Percentiles rank a stretch among this genome's conserved stretches.
Conservation (phyloP, 2,329 filamentous ascomycete genomes). For the Aspergillus quadrilineatus region DNA sequence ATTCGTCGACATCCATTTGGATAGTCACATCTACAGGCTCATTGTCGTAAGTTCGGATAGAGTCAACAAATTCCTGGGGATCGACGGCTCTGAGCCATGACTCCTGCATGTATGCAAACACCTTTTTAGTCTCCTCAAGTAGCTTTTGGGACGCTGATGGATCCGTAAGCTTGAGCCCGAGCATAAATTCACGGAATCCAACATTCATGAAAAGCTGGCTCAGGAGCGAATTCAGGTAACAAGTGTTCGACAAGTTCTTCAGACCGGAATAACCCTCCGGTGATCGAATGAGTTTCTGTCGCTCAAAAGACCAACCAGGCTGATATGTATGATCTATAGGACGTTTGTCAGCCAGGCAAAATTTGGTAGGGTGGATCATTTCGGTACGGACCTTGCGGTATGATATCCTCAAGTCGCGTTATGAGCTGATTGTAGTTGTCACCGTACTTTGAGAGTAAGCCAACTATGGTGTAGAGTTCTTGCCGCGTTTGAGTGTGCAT, state of each 20-base stretch:
- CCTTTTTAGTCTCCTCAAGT: constrained; percentile 71
- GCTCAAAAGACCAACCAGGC: constrained; percentile 62
- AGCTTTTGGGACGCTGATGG: constrained; percentile 61
- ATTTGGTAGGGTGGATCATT: constrained; percentile 25
- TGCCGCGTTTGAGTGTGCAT: constrained; percentile 58
- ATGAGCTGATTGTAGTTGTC: constrained; percentile 54
- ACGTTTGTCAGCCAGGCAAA: constrained; percentile 25
- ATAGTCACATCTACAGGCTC: constrained; percentile 78
- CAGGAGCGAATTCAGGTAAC: constrained; percentile 92
- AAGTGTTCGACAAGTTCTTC: constrained; percentile 91
- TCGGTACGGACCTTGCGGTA: constrained; percentile 49
- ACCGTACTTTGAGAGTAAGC: constrained; percentile 54
- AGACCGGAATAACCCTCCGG: constrained; percentile 82
- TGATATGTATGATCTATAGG: constrained; percentile 60
- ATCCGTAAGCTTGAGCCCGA: constrained; percentile 61
- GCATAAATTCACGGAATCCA: constrained; percentile 79
- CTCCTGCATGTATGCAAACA: constrained; percentile 86
- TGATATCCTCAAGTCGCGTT: constrained; percentile 51
- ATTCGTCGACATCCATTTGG: constrained; percentile 98
- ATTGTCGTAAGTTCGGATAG: constrained; percentile 80
- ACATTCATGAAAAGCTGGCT: constrained; percentile 97
- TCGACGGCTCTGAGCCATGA: constrained; percentile 72
- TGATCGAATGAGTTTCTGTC: constrained; percentile 67
- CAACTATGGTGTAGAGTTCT: constrained; percentile 61
- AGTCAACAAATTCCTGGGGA: constrained; percentile 68